Evolutionary conservation across 148 eudicot species (phyloP).

Genomic region (Suaeda aralocaspica): DNA sequence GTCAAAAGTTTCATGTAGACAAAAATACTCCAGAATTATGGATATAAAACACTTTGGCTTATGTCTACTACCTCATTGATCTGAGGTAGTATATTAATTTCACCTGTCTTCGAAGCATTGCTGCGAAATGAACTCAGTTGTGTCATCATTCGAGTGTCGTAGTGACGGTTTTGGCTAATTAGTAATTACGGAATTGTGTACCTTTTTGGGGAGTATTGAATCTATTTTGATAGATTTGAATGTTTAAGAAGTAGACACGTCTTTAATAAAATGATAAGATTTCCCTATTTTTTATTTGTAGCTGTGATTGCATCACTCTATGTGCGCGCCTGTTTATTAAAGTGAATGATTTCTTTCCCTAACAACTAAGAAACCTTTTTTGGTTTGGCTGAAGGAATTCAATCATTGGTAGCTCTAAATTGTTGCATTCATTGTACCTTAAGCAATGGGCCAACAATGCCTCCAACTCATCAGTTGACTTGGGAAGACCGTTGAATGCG

Average conservation of each 20-base stretch:
- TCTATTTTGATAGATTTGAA: too few relatives aligned
- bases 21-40: too few relatives aligned
- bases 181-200: background rate
- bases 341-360: background rate
- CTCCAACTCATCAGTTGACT: constrained; percentile 21
- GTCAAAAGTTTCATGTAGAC: too few relatives aligned
- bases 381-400: constrained; percentile 37
- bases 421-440: constrained; percentile 38
- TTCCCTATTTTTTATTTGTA: background rate
- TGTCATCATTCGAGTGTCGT: background rate
- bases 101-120: background rate
- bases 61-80: too few relatives aligned
- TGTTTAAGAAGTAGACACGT: too few relatives aligned
- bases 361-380: constrained; percentile 2
- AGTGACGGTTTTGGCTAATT: background rate
- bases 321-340: background rate
- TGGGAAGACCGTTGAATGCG: constrained; percentile 32
- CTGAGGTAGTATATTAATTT: too few relatives aligned
- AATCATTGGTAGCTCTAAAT: constrained; percentile 40
- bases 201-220: background rate
- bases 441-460: constrained; percentile 29
- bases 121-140: background rate
- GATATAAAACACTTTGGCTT: too few relatives aligned
- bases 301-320: background rate
- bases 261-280: background rate